A percentile compares a stretch with the other conserved stretches of the same genome.
These are phyloP conservation scores for Plasmodium knowlesi DNA, from an alignment of 169 alveolate genomes.

Conservation along the genomic window DNA sequence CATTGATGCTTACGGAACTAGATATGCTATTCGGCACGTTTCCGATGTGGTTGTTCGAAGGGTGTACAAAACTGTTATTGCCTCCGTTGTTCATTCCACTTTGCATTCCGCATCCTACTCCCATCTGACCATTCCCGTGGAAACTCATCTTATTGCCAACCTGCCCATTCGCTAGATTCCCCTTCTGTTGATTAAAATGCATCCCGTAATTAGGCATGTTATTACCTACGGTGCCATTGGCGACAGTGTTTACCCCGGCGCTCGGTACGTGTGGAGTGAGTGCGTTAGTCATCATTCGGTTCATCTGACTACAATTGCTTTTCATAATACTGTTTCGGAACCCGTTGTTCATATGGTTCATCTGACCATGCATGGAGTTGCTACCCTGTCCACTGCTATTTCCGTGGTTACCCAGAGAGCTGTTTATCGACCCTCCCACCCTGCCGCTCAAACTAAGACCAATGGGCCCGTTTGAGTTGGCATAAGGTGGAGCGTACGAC, in stretches of 20 bases:
- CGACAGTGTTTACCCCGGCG: background rate
- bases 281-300: slow-evolving; percentile 7
- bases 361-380: background rate
- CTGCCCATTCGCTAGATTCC: background rate
- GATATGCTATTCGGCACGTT: background rate
- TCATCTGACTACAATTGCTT: slow-evolving; percentile 29
- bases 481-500: background rate
- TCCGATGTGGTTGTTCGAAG: background rate
- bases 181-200: slow-evolving; percentile 24
- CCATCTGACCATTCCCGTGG: slow-evolving; percentile 1
- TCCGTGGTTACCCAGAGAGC: background rate
- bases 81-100: background rate
- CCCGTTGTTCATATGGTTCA: background rate
- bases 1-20: background rate
- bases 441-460: background rate
- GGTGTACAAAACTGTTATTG: background rate
- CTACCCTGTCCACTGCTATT: background rate
- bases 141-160: background rate
- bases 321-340: slow-evolving; percentile 37
- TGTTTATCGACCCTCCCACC: background rate
- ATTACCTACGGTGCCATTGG: background rate
- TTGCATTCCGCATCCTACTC: background rate
- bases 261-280: background rate
- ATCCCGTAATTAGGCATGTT: slow-evolving; percentile 20
- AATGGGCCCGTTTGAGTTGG: background rate